phyloP scores from a whole-genome alignment of 768 basidiomycete genomes.

The Kwoniella bestiolae region DNA sequence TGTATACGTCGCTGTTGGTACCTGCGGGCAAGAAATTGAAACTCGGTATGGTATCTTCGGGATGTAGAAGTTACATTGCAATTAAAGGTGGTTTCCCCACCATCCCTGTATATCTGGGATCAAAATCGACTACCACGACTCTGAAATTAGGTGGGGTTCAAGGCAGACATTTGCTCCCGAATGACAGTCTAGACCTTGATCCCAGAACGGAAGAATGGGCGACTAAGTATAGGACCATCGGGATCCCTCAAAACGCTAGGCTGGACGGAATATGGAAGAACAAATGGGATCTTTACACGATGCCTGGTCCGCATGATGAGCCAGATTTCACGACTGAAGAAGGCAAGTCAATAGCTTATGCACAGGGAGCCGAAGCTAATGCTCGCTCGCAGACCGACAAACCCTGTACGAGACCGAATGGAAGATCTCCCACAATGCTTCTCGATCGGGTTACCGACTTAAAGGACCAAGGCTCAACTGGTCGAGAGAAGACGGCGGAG shows the following conservation, averaged over 20 bases:
- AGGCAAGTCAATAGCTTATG: constrained; percentile 18
- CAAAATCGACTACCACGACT: constrained; percentile 64
- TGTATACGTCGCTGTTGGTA: constrained; percentile 64
- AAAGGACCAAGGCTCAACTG: constrained; percentile 64
- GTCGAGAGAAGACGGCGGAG: constrained; percentile 66
- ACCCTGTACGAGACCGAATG: constrained; percentile 65
- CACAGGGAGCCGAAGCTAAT: not conserved
- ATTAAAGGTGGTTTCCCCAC: constrained; percentile 68
- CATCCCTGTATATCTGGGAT: constrained; percentile 63
- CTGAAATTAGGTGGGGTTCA: constrained; percentile 35
- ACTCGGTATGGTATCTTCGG: constrained; percentile 58
- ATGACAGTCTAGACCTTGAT: constrained; percentile 36
- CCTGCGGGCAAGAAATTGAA: constrained; percentile 61
- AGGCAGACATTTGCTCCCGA: constrained; percentile 39
- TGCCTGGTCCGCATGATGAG: constrained; percentile 70
- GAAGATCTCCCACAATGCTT: constrained; percentile 66
- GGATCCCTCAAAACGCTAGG: constrained; percentile 56
- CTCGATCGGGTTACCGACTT: constrained; percentile 69
- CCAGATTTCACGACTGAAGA: constrained; percentile 63
- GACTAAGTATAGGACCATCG: constrained; percentile 25
- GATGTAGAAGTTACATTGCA: constrained; percentile 66
- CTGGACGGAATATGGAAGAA: constrained; percentile 45
- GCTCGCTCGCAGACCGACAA: constrained; percentile 57
- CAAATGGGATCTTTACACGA: constrained; percentile 64
- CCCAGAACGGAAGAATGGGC: constrained; percentile 29